These are phyloP conservation scores for Pycnococcus provasolii DNA, from an alignment of 139 green algal genomes.

Conservation along the genomic window DNA sequence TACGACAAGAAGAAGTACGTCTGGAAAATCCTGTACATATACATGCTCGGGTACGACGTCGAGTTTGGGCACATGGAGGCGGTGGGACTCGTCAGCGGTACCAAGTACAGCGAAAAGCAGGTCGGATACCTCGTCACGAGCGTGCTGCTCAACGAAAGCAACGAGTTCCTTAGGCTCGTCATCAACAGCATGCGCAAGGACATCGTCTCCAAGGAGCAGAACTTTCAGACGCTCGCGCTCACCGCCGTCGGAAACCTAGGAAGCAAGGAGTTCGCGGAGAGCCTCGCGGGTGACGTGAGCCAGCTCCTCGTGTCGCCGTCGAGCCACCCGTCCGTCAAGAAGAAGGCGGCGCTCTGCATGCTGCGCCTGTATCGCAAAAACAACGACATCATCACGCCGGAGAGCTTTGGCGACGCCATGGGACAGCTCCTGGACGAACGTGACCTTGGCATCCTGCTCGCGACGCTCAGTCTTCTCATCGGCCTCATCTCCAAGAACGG, in stretches of 20 bases:
- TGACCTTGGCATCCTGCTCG: slow-evolving; percentile 78
- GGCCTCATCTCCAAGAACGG: slow-evolving; percentile 51
- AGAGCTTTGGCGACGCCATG: slow-evolving; percentile 49
- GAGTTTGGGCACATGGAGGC: slow-evolving; percentile 98
- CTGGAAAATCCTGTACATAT: slow-evolving; percentile 99
- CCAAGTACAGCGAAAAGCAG: slow-evolving; percentile 97
- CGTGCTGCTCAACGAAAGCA: slow-evolving; percentile 80
- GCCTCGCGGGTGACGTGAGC: slow-evolving; percentile 80
- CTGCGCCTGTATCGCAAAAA: slow-evolving; percentile 86
- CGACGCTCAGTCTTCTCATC: slow-evolving; percentile 65
- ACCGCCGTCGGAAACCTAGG: slow-evolving; percentile 74
- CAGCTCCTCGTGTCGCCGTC: slow-evolving; percentile 60
- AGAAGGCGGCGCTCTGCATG: slow-evolving; percentile 93
- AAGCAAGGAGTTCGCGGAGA: slow-evolving; percentile 86
- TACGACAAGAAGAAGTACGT: slow-evolving; percentile 99
- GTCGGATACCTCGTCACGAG: slow-evolving; percentile 88
- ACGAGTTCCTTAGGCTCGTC: slow-evolving; percentile 91
- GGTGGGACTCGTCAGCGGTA: slow-evolving; percentile 76
- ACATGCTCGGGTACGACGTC: slow-evolving; percentile 96
- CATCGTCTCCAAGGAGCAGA: slow-evolving; percentile 81
- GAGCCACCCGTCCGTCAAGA: slow-evolving; percentile 73
- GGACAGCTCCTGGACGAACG: slow-evolving; percentile 73
- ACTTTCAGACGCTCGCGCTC: slow-evolving; percentile 87
- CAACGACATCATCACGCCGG: slow-evolving; percentile 47
- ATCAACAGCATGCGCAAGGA: slow-evolving; percentile 95